phyloP scores from a whole-genome alignment of 257 asterid species.

The Petunia secreta region DNA sequence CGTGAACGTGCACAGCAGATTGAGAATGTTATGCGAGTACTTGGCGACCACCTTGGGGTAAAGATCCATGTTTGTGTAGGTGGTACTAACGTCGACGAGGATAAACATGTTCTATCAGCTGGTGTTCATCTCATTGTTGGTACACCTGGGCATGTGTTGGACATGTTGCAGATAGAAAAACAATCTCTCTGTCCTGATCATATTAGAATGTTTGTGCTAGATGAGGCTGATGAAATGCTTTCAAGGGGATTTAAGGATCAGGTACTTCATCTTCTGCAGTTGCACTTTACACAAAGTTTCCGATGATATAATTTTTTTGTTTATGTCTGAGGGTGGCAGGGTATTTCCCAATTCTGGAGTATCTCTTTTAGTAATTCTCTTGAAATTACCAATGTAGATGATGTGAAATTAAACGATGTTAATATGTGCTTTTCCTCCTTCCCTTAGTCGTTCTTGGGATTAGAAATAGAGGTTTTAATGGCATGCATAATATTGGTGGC shows the following conservation, averaged over 20 bases:
- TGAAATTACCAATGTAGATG: neutral
- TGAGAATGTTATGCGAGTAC: slow-evolving; percentile 18
- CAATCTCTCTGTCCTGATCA: neutral
- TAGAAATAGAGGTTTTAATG: neutral
- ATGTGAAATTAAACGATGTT: neutral
- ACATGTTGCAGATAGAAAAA: neutral
- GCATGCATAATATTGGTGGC: neutral
- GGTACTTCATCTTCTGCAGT: slow-evolving; percentile 1
- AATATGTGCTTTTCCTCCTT: neutral
- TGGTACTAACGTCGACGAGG: neutral
- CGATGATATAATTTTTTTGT: neutral
- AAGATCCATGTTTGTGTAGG: neutral
- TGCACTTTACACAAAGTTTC: neutral
- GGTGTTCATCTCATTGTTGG: slow-evolving; percentile 27
- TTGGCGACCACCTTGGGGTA: neutral
- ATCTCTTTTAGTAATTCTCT: neutral
- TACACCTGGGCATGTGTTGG: slow-evolving; percentile 11
- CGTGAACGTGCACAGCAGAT: neutral
- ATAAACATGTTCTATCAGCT: neutral
- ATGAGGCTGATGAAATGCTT: slow-evolving; percentile 22
- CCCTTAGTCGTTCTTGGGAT: neutral
- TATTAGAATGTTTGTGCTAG: slow-evolving; percentile 18
- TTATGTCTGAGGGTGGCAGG: neutral
- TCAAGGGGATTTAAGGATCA: neutral
- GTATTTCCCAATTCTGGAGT: neutral